Percentiles rank a stretch among this genome's conserved stretches.
phyloP scores from a whole-genome alignment of 2,329 filamentous ascomycete species.

The Calonectria multiphialidica region DNA sequence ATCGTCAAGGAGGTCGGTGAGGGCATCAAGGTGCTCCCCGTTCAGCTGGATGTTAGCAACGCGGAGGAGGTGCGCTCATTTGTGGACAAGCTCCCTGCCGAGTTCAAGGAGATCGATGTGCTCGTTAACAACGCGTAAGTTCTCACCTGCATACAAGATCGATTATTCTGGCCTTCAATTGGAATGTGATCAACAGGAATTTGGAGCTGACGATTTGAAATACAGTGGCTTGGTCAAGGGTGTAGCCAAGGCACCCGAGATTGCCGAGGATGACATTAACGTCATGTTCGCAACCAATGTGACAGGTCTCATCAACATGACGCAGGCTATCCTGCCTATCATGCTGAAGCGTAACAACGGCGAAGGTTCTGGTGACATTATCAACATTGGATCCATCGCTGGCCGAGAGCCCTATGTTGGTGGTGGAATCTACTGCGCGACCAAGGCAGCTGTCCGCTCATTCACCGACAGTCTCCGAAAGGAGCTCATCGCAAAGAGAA shows the following conservation, averaged over 20 bases:
- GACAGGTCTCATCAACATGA: constrained; percentile 95
- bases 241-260: constrained; percentile 86
- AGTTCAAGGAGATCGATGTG: constrained; percentile 86
- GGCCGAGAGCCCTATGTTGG: constrained; percentile 89
- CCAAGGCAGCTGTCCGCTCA: constrained; percentile 86
- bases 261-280: constrained; percentile 85
- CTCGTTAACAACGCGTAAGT: constrained; percentile 96
- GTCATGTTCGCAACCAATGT: constrained; percentile 95
- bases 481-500: constrained; percentile 83
- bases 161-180: not conserved
- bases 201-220: not conserved
- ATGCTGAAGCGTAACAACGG: constrained; percentile 82
- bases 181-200: too few species aligned
- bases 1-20: constrained; percentile 82
- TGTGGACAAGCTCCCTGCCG: constrained; percentile 78
- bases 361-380: constrained; percentile 85
- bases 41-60: constrained; percentile 89
- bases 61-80: constrained; percentile 80
- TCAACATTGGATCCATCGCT: constrained; percentile 92
- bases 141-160: not conserved
- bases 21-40: constrained; percentile 84
- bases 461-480: constrained; percentile 87
- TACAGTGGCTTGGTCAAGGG: constrained; percentile 87
- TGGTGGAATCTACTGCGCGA: constrained; percentile 91
- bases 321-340: constrained; percentile 85